Conservation (phyloP, 2,329 filamentous ascomycete genomes). For the Periconia macrospinosa region DNA sequence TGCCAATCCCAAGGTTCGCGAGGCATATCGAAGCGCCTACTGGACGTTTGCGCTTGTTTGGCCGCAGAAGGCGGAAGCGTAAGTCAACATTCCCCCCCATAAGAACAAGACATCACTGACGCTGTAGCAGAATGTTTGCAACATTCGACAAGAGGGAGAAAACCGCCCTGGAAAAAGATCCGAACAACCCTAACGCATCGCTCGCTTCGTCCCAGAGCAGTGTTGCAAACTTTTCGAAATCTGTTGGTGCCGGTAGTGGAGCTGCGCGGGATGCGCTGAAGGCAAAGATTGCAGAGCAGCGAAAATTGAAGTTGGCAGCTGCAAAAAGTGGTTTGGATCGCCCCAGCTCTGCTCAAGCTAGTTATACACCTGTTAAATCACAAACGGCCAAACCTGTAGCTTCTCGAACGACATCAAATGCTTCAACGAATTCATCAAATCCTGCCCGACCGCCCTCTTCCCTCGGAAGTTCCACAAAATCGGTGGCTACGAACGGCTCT, state of each 20-base stretch:
- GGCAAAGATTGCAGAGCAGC: slow-evolving; percentile 79
- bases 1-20: slow-evolving; percentile 85
- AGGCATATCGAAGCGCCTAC: slow-evolving; percentile 81
- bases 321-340: slow-evolving; percentile 51
- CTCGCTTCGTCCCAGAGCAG: slow-evolving; percentile 57
- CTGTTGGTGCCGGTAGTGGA: slow-evolving; percentile 51
- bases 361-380: slow-evolving; percentile 51
- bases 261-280: slow-evolving; percentile 65
- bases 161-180: slow-evolving; percentile 78
- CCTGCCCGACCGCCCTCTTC: slow-evolving; percentile 41
- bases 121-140: slow-evolving; percentile 67
- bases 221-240: slow-evolving; percentile 44
- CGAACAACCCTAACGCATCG: slow-evolving; percentile 71
- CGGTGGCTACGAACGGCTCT: slow-evolving; percentile 33
- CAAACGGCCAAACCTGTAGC: slow-evolving; percentile 38
- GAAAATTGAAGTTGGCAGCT: slow-evolving; percentile 61
- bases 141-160: slow-evolving; percentile 78
- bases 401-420: slow-evolving; percentile 29
- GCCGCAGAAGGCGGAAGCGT: slow-evolving; percentile 75
- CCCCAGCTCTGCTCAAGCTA: slow-evolving; percentile 61
- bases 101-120: slow-evolving; percentile 15
- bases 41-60: slow-evolving; percentile 82
- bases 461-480: slow-evolving; percentile 36
- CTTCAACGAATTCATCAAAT: slow-evolving; percentile 31
- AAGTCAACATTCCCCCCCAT: slow-evolving; percentile 46